Evolutionary conservation across 768 basidiomycete species (phyloP).

Genomic region (Amanita subjunquillea): DNA sequence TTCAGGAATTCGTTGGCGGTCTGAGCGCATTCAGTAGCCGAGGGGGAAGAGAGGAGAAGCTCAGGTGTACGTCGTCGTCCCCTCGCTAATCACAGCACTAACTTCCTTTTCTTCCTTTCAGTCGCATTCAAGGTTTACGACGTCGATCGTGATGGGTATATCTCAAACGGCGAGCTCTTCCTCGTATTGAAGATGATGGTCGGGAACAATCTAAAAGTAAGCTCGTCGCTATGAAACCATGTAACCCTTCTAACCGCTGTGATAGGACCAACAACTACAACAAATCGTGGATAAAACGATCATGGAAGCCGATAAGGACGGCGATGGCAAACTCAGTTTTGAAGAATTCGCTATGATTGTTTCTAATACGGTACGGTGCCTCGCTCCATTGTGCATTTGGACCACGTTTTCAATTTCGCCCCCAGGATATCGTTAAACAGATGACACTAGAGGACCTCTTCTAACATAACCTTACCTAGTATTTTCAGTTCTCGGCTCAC

Average conservation of each 20-base stretch:
- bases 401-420: not conserved
- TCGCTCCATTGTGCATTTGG: conserved; percentile 6
- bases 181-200: conserved; percentile 99
- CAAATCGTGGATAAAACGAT: conserved; percentile 99
- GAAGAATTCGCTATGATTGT: conserved; percentile 97
- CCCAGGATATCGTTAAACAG: conserved; percentile 94
- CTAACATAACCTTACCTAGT: conserved; percentile 22
- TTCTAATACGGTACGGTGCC: conserved; percentile 77
- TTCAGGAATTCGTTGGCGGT: conserved; percentile 98
- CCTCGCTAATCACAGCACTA: conserved; percentile 2
- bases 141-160: conserved; percentile 94
- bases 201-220: conserved; percentile 93
- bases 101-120: conserved; percentile 18
- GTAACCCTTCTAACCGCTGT: not conserved
- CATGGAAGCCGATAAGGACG: conserved; percentile 98
- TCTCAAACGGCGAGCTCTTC: conserved; percentile 98
- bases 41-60: conserved; percentile 94
- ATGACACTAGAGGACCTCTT: conserved; percentile 96
- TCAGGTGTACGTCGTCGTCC: conserved; percentile 60
- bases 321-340: conserved; percentile 94
- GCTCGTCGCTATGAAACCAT: conserved; percentile 4
- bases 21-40: conserved; percentile 96
- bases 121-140: conserved; percentile 99
- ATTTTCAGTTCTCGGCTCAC: not conserved
- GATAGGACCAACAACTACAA: conserved; percentile 92